phyloP scores from a whole-genome alignment of 305 asterid genomes.

The Solanum aculeatissimum region DNA sequence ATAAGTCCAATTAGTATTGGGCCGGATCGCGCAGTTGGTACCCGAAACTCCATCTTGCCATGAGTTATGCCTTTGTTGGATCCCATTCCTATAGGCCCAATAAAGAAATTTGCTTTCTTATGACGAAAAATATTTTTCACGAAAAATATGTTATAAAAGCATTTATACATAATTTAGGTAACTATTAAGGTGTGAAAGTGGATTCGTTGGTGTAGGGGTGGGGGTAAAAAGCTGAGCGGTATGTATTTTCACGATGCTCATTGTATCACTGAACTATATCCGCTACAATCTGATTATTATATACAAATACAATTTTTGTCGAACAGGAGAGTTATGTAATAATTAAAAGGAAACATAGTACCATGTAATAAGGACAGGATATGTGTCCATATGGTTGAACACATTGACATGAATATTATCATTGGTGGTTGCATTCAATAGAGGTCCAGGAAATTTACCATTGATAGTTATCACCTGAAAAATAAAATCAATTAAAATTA shows the following conservation, averaged over 20 bases:
- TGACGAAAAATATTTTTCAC: not conserved
- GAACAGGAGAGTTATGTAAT: too few relatives aligned
- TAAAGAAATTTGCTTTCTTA: not conserved
- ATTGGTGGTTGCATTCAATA: conserved; percentile 44
- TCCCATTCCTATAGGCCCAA: conserved; percentile 41
- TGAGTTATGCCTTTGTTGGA: conserved; percentile 53
- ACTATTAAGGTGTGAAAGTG: not conserved
- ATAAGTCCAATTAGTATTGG: conserved; percentile 52
- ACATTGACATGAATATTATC: conserved; percentile 49
- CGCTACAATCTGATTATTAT: too few relatives aligned
- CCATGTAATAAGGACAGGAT: conserved; percentile 63
- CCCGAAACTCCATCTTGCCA: conserved; percentile 77
- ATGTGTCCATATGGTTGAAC: conserved; percentile 41
- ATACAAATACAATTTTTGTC: too few relatives aligned
- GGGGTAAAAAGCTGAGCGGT: too few relatives aligned
- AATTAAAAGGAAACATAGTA: not conserved
- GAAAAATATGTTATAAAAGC: not conserved
- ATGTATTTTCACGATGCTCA: too few relatives aligned
- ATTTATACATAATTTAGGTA: not conserved
- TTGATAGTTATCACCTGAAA: conserved; percentile 56
- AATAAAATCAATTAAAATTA: not conserved
- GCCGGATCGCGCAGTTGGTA: conserved; percentile 50
- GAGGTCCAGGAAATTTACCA: conserved; percentile 70
- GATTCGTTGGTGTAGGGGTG: not conserved
- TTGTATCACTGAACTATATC: too few relatives aligned